Percentiles rank a stretch among this genome's conserved stretches.
Evolutionary conservation across 345 rosid species (phyloP).

Genomic region (Brassica carinata): DNA sequence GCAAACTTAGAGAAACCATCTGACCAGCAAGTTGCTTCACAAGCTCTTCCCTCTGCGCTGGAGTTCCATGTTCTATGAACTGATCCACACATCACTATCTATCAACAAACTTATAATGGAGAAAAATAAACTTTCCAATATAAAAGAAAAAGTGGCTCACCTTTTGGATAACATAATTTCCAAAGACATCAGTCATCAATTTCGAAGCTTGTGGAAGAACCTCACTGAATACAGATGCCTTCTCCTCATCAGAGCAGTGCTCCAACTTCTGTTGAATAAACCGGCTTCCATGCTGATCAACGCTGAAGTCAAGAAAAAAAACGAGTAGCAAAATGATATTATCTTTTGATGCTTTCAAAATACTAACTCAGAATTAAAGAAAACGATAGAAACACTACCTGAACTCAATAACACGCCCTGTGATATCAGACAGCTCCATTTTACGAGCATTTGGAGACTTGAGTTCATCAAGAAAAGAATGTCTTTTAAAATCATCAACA

Average conservation of each 20-base stretch:
- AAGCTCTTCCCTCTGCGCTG: constrained; percentile 83
- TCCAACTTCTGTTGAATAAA: constrained; percentile 98
- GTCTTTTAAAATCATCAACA: constrained; percentile 62
- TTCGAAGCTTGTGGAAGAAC: constrained; percentile 87
- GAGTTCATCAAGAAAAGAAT: constrained; percentile 88
- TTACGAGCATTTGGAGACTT: constrained; percentile 79
- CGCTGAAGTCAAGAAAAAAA: constrained; percentile 50
- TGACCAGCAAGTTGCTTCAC: constrained; percentile 88
- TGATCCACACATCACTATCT: constrained; percentile 39
- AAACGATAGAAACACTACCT: constrained; percentile 54
- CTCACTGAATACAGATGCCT: constrained; percentile 81
- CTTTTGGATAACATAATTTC: constrained; percentile 98
- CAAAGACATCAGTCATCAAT: constrained; percentile 96
- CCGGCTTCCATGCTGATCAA: constrained; percentile 99
- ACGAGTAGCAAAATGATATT: constrained; percentile 5
- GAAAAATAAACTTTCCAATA: background rate
- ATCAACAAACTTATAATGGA: constrained; percentile 21
- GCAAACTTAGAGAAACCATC: constrained; percentile 85
- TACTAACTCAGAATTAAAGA: background rate
- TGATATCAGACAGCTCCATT: constrained; percentile 82
- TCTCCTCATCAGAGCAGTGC: constrained; percentile 73
- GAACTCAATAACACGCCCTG: constrained; percentile 89
- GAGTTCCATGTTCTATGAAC: constrained; percentile 93
- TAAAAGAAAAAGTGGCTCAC: constrained; percentile 39
- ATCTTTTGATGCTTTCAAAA: constrained; percentile 10